Percentiles rank a stretch among this genome's conserved stretches.
Evolutionary conservation across 2,329 filamentous ascomycete genomes (phyloP).

Genomic region (Aspergillus ochraceus): DNA sequence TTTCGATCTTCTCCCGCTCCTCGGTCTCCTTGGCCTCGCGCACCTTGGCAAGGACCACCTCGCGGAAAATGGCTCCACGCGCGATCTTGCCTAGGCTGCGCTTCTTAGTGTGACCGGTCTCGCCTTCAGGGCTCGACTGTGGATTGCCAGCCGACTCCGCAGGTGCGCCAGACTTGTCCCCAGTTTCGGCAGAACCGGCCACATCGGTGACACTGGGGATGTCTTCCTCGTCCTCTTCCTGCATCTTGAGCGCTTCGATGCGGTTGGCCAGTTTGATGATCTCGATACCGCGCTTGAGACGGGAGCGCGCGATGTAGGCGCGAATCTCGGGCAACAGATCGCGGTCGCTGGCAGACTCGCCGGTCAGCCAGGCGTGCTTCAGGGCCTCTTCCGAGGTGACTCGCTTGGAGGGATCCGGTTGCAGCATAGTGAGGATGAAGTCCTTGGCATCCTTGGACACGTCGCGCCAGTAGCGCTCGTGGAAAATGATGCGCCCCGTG

Average conservation of each 20-base stretch:
- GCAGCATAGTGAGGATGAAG: constrained; percentile 81
- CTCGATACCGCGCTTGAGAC: constrained; percentile 89
- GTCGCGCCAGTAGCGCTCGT: constrained; percentile 97
- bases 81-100: constrained; percentile 58
- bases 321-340: constrained; percentile 97
- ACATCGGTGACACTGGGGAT: constrained; percentile 59
- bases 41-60: constrained; percentile 92
- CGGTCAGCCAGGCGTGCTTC: constrained; percentile 83
- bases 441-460: constrained; percentile 94
- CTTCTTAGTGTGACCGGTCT: constrained; percentile 43
- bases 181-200: constrained; percentile 53
- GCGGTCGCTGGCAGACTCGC: constrained; percentile 89
- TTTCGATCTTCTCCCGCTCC: constrained; percentile 68
- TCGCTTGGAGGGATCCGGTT: constrained; percentile 74
- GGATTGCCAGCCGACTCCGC: constrained; percentile 18
- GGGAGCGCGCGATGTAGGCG: constrained; percentile 86
- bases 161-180: constrained; percentile 20
- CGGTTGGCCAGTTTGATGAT: constrained; percentile 94
- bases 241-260: constrained; percentile 90
- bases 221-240: constrained; percentile 82
- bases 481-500: constrained; percentile 81
- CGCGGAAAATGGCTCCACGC: constrained; percentile 79
- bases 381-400: constrained; percentile 79
- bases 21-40: constrained; percentile 87
- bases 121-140: constrained; percentile 17